These are phyloP conservation scores for Candida dajiaensis DNA, from an alignment of 805 yeast genomes.

Conservation along the genomic window DNA sequence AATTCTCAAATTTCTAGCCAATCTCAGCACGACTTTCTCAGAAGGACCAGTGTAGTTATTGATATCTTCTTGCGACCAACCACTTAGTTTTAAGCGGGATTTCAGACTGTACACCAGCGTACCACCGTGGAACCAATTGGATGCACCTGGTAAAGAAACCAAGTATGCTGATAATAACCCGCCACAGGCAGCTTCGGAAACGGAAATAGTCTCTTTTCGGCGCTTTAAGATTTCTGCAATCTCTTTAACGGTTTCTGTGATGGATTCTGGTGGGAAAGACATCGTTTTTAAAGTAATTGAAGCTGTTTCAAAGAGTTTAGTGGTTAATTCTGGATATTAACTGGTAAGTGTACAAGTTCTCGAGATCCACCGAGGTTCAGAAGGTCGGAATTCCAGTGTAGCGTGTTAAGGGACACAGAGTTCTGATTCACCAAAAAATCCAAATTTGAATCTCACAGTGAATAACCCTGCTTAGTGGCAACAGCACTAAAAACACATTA, in stretches of 20 bases:
- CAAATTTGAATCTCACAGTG: too few species aligned
- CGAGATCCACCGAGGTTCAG: background rate
- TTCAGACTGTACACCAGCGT: slow-evolving; percentile 72
- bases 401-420: too few species aligned
- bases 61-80: slow-evolving; percentile 74
- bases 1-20: slow-evolving; percentile 73
- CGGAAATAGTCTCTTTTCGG: slow-evolving; percentile 62
- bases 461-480: too few species aligned
- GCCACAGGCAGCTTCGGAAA: slow-evolving; percentile 88
- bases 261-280: slow-evolving; percentile 55
- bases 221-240: slow-evolving; percentile 52
- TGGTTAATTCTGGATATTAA: too few species aligned
- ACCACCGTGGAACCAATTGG: slow-evolving; percentile 78
- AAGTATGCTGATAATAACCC: slow-evolving; percentile 77
- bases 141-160: slow-evolving; percentile 82
- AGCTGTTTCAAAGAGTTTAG: too few species aligned
- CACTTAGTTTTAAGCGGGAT: slow-evolving; percentile 67
- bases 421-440: background rate
- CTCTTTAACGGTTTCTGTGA: slow-evolving; percentile 42
- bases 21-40: slow-evolving; percentile 63
- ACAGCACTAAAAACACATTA: too few species aligned
- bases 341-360: too few species aligned
- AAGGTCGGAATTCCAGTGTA: too few species aligned
- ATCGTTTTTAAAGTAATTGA: background rate
- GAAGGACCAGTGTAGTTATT: slow-evolving; percentile 75